Evolutionary conservation across 176 grass and related monocot genomes (phyloP).

Genomic region (Puccinellia tenuiflora): DNA sequence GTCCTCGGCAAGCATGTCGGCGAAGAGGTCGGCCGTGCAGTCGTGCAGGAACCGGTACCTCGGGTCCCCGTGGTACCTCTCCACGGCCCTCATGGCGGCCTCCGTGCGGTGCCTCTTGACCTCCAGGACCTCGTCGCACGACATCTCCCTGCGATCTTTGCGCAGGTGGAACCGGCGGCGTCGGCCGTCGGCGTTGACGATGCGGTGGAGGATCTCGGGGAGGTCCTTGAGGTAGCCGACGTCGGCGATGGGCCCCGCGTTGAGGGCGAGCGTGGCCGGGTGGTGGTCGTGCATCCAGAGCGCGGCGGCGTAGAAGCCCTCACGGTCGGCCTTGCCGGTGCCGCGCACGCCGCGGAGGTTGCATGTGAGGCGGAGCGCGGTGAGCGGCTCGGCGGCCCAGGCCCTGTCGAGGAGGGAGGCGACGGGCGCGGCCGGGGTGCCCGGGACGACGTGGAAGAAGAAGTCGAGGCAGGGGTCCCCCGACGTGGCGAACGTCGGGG

Average conservation of each 20-base stretch:
- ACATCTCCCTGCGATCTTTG: neutral
- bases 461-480: conserved; percentile 56
- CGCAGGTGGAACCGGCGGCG: neutral
- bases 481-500: conserved; percentile 38
- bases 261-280: conserved; percentile 64
- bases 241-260: conserved; percentile 31
- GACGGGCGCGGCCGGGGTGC: conserved; percentile 7
- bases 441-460: conserved; percentile 64
- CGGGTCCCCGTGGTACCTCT: conserved; percentile 36
- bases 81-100: conserved; percentile 30
- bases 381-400: conserved; percentile 31
- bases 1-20: conserved; percentile 48
- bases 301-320: conserved; percentile 69
- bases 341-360: conserved; percentile 69
- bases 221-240: conserved; percentile 81
- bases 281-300: conserved; percentile 62
- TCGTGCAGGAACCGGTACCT: conserved; percentile 64
- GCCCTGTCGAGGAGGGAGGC: conserved; percentile 19
- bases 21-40: conserved; percentile 43
- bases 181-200: conserved; percentile 30
- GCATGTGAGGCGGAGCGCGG: conserved; percentile 45
- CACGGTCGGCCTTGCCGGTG: conserved; percentile 63
- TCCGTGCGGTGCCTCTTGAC: neutral
- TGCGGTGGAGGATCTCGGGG: conserved; percentile 63
- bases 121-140: neutral